Conservation (phyloP, 2,329 filamentous ascomycete genomes). For the Ophiostoma tasmaniense region DNA sequence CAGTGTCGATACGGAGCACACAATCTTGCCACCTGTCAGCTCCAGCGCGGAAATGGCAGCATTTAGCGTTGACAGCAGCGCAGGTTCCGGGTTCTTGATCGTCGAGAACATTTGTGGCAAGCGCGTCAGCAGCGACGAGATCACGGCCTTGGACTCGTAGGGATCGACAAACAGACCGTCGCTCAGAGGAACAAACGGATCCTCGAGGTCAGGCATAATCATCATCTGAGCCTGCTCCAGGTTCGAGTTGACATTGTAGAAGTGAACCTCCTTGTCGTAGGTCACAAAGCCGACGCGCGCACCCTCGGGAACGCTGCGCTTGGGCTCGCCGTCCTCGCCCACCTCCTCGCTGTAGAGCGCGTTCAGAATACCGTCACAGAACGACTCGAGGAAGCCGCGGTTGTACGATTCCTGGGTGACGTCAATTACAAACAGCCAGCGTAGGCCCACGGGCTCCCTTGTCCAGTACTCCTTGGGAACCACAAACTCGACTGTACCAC, state of each 20-base stretch:
- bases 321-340: slow-evolving; percentile 44
- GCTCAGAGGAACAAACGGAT: slow-evolving; percentile 87
- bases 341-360: slow-evolving; percentile 70
- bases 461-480: slow-evolving; percentile 99
- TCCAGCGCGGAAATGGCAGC: slow-evolving; percentile 77
- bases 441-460: slow-evolving; percentile 79
- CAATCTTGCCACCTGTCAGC: slow-evolving; percentile 81
- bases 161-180: slow-evolving; percentile 93
- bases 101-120: slow-evolving; percentile 80
- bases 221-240: slow-evolving; percentile 92
- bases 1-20: slow-evolving; percentile 79
- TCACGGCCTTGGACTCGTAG: slow-evolving; percentile 72
- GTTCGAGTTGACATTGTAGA: slow-evolving; percentile 84
- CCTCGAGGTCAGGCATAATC: slow-evolving; percentile 95
- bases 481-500: slow-evolving; percentile 90
- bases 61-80: slow-evolving; percentile 74
- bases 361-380: slow-evolving; percentile 78
- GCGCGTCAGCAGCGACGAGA: slow-evolving; percentile 74
- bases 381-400: slow-evolving; percentile 80
- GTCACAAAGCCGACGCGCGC: slow-evolving; percentile 91
- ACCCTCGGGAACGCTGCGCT: slow-evolving; percentile 60
- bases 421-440: slow-evolving; percentile 87
- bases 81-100: slow-evolving; percentile 85
- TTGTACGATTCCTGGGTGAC: slow-evolving; percentile 87
- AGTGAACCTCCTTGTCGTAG: slow-evolving; percentile 93